Base-by-base conservation (phyloP, 257 asterid species). In the Penstemon eatonii region DNA sequence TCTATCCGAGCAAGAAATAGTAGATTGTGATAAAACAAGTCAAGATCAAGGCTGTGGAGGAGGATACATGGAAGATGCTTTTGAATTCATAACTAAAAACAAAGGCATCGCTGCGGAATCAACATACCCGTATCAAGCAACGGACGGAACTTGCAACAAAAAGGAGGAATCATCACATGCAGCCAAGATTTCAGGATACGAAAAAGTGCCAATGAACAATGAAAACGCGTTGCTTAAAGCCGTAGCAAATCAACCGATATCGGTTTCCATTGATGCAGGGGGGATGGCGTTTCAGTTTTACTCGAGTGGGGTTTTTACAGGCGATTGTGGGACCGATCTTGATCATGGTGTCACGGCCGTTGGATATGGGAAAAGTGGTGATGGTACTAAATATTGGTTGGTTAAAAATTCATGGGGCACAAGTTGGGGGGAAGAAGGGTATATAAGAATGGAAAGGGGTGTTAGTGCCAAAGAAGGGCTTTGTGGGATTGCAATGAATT, bases 191-290 rank as follows among this genome's bases (percentile, higher is more conserved):
- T 63, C 63, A 3, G 76, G 76, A 9, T 75, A 44, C 12, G 71
- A 79, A 39, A 70, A 70, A 13, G 84, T 82, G 19, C 78, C 87
- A 1, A 36, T 9, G 2, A 73, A 76, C 12, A 68, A 71, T 39
- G 84, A 82, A 56, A 5, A 54, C 0, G 77, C 75, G 5, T 52
- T 81, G 9, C 25, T 73, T 25, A 78, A 75, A 33, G 83, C 84
- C 1, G 84, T 76, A 19, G 84, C 78, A 0, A 64, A 75, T 10
- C 83, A 81, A 53, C 86, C 86, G 0, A 75, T 75, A 0, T 78
- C 86, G 3, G 86, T 81, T 6, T 71, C 86, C 53, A 81, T 81
- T 4, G 86, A 81, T 0, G 83, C 83, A 1, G 39, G 77, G 8
- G 83, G 75, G 4, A 19, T 25, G 39, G 65, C 47, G 0, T 78